Conservation (phyloP, 169 alveolate genomes). For the Cryptosporidium parvum region DNA sequence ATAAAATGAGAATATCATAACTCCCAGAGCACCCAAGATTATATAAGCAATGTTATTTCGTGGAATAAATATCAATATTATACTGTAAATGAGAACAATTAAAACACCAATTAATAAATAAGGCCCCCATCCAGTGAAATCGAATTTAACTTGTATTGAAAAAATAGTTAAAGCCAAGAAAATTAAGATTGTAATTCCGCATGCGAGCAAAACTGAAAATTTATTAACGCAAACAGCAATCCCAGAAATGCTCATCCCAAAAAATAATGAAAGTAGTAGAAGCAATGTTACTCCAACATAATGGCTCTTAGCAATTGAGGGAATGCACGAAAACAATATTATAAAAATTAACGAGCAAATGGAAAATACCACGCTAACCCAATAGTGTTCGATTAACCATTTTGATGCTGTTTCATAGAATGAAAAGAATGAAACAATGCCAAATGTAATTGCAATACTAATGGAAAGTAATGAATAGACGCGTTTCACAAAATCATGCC, state of each 20-base stretch:
- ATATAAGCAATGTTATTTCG: conserved; percentile 71
- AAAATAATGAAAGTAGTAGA: conserved; percentile 71
- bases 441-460: conserved; percentile 83
- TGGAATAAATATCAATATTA: conserved; percentile 76
- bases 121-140: conserved; percentile 85
- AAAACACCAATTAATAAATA: conserved; percentile 77
- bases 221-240: conserved; percentile 74
- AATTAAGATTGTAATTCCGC: conserved; percentile 83
- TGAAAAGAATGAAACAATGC: conserved; percentile 75
- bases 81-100: conserved; percentile 75
- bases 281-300: conserved; percentile 48
- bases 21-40: conserved; percentile 82
- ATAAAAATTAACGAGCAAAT: conserved; percentile 76
- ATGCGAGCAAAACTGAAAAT: conserved; percentile 80
- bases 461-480: conserved; percentile 85
- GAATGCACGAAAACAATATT: conserved; percentile 73
- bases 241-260: conserved; percentile 76
- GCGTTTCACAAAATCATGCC: conserved; percentile 87
- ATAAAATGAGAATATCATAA: conserved; percentile 86
- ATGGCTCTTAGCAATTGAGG: conserved; percentile 76
- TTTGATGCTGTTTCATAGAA: conserved; percentile 70
- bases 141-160: conserved; percentile 85
- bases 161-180: conserved; percentile 82
- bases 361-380: conserved; percentile 73
- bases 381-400: conserved; percentile 67